Base-by-base conservation (phyloP, 371 early-diverging fungal species). In the Nematocida ausubeli region DNA sequence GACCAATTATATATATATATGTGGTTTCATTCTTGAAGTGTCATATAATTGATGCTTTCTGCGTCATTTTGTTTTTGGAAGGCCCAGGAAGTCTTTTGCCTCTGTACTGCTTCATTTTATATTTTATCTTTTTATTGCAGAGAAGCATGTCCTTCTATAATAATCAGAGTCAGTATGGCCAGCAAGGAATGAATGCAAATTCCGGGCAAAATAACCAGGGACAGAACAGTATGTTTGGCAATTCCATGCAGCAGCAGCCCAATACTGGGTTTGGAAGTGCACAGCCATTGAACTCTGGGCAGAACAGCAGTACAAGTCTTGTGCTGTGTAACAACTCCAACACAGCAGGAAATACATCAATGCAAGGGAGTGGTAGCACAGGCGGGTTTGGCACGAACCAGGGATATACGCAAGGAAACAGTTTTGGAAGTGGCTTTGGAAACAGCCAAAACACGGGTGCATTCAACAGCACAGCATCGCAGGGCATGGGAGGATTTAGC, bases 61-160 rank as follows among this genome's bases (percentile, higher is more conserved):
- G 14, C 24, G 7, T 28, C 28, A 12, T 54, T 54, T 54, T 54
- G 24, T 54, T 54, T 54, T 24, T 54, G 55, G 7, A 54, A 16
- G n/a, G n/a, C n/a, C n/a, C n/a, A n/a, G n/a, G n/a, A n/a, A n/a
- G n/a, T n/a, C n/a, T n/a, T n/a, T n/a, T n/a, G n/a, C n/a, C n/a
- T n/a, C n/a, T n/a, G n/a, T n/a, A n/a, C n/a, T n/a, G n/a, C 9
- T 22, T 22, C 55, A 26, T 55, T 55, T 30, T 60, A 60, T 60
- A 60, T 60, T 60, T 60, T 60, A 16, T 37, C 28, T 34, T 60
- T 60, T 60, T 44, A 44, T 44, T 44, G 47, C 19, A 44, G 47
- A 44, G 47, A 14, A 44, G 47, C 19, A 60, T 60, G 60, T 60
- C 60, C 37, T 60, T 34, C 60, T 60, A 60, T 24, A 60, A 60